Evolutionary conservation across 345 rosid genomes (phyloP).

Genomic region (Citrus unshiu): DNA sequence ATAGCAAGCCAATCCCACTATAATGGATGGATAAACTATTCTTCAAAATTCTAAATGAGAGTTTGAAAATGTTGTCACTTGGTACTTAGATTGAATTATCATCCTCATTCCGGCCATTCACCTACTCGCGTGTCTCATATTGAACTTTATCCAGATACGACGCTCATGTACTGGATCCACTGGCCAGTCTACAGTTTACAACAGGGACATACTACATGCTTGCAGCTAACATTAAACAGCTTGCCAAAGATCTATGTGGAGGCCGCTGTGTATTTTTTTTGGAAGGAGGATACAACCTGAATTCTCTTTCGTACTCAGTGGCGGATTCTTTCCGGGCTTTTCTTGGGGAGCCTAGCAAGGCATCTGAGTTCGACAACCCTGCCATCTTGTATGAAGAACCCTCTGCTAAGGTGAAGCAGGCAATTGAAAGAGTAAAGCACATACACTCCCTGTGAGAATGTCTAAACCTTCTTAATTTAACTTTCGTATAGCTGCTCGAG

Average conservation of each 20-base stretch:
- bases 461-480: neutral
- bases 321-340: slow-evolving; percentile 84
- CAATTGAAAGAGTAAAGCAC: slow-evolving; percentile 62
- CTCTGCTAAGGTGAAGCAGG: slow-evolving; percentile 55
- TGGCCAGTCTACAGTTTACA: slow-evolving; percentile 81
- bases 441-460: slow-evolving; percentile 60
- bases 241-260: slow-evolving; percentile 76
- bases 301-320: slow-evolving; percentile 79
- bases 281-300: slow-evolving; percentile 96
- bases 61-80: neutral
- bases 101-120: neutral
- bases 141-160: slow-evolving; percentile 55
- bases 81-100: neutral
- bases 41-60: neutral
- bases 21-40: neutral
- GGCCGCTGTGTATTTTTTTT: slow-evolving; percentile 87
- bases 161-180: slow-evolving; percentile 84
- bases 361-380: slow-evolving; percentile 74
- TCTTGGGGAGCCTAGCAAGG: slow-evolving; percentile 73
- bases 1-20: no score
- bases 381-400: slow-evolving; percentile 88
- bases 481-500: neutral
- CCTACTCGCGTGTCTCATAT: neutral
- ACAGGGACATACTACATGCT: slow-evolving; percentile 79
- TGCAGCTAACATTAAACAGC: slow-evolving; percentile 68